Conservation (phyloP, 345 rosid species). For the Turritis glabra region DNA sequence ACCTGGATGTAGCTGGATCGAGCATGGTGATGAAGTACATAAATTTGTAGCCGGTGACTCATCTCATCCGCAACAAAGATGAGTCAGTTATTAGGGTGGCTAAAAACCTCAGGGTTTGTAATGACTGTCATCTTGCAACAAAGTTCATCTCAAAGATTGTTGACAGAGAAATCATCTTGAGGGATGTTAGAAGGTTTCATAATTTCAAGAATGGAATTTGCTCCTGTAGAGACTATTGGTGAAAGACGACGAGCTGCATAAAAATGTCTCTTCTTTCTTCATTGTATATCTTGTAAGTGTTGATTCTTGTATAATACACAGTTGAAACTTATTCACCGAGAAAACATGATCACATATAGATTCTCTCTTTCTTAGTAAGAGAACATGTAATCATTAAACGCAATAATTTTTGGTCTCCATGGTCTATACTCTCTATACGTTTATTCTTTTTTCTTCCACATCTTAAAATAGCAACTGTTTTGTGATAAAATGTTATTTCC, state of each 20-base stretch:
- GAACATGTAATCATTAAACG: background rate
- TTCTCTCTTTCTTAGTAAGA: too few species aligned
- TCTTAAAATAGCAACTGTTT: background rate
- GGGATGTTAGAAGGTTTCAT: conserved; percentile 90
- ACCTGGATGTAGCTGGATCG: conserved; percentile 97
- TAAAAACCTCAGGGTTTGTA: conserved; percentile 88
- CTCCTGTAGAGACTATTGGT: conserved; percentile 89
- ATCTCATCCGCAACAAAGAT: conserved; percentile 78
- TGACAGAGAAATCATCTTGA: conserved; percentile 70
- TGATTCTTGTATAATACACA: conserved; percentile 20
- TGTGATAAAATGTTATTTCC: too few species aligned
- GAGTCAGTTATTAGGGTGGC: conserved; percentile 76
- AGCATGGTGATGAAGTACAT: conserved; percentile 72
- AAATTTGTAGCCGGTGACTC: conserved; percentile 79
- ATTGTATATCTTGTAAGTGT: conserved; percentile 7
- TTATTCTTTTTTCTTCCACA: background rate
- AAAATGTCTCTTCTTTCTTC: background rate
- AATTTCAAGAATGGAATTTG: conserved; percentile 79
- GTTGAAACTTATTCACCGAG: background rate
- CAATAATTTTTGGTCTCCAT: too few species aligned
- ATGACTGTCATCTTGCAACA: conserved; percentile 74
- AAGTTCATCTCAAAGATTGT: conserved; percentile 71
- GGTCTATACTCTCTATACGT: too few species aligned
- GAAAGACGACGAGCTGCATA: conserved; percentile 5
- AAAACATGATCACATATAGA: too few species aligned